phyloP scores from a whole-genome alignment of 768 basidiomycete genomes.

The Hygrophorus pudorinus region DNA sequence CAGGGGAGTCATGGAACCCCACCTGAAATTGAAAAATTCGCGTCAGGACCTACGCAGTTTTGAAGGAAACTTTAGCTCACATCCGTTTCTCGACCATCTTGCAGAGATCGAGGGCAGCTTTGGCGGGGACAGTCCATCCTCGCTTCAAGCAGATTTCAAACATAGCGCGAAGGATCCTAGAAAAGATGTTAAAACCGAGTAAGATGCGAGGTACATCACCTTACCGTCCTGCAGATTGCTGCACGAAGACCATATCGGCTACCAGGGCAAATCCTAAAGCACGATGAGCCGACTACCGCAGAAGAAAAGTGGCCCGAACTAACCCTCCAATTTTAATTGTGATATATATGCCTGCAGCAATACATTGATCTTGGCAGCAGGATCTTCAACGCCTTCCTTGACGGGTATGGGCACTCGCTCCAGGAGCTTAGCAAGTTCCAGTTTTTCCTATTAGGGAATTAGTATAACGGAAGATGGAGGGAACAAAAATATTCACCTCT shows the following conservation, averaged over 20 bases:
- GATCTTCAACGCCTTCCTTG: slow-evolving; percentile 94
- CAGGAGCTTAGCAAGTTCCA: slow-evolving; percentile 81
- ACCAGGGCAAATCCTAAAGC: slow-evolving; percentile 66
- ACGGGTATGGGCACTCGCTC: slow-evolving; percentile 96
- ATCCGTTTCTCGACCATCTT: slow-evolving; percentile 91
- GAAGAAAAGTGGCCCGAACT: slow-evolving; percentile 7
- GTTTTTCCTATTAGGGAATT: slow-evolving; percentile 51
- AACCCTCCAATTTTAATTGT: slow-evolving; percentile 83
- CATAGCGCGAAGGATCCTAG: slow-evolving; percentile 85
- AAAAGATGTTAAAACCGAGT: not conserved
- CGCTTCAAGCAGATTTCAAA: slow-evolving; percentile 97
- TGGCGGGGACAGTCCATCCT: slow-evolving; percentile 94
- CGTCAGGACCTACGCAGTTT: not conserved
- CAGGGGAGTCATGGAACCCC: slow-evolving; percentile 96
- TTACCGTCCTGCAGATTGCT: slow-evolving; percentile 90
- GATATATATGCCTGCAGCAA: slow-evolving; percentile 92
- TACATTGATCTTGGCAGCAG: slow-evolving; percentile 95
- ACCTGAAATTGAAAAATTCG: slow-evolving; percentile 38
- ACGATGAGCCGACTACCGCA: not conserved
- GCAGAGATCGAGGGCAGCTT: slow-evolving; percentile 85
- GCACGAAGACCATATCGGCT: slow-evolving; percentile 92
- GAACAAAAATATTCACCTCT: slow-evolving; percentile 28
- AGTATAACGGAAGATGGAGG: slow-evolving; percentile 3
- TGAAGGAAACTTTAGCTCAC: slow-evolving; percentile 29
- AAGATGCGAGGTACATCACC: slow-evolving; percentile 9